Evolutionary conservation across 495 filamentous ascomycete species (phyloP).

Genomic region (Penicillium paradoxum): DNA sequence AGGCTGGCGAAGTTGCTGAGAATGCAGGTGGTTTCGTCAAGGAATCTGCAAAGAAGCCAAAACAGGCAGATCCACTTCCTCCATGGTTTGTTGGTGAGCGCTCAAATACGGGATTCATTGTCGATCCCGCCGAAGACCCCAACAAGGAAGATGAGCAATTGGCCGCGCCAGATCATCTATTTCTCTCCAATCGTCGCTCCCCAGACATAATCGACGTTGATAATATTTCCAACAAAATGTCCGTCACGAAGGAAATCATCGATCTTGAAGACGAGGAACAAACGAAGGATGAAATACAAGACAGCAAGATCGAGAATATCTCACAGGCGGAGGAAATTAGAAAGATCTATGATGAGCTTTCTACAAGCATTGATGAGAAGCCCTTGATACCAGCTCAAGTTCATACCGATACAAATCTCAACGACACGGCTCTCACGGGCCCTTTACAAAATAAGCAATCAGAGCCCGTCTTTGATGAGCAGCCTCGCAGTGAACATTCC

Average conservation of each 20-base stretch:
- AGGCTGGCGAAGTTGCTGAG: constrained; percentile 38
- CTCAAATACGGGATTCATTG: constrained; percentile 30
- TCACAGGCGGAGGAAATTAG: not conserved
- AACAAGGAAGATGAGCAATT: constrained; percentile 20
- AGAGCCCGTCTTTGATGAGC: not conserved
- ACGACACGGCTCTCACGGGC: not conserved
- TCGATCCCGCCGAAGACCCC: constrained; percentile 26
- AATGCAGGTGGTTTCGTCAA: constrained; percentile 67
- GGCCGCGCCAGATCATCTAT: constrained; percentile 30
- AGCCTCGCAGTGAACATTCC: constrained; percentile 22
- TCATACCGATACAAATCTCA: not conserved
- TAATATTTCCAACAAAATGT: constrained; percentile 27
- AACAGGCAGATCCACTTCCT: constrained; percentile 61
- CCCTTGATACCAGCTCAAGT: not conserved
- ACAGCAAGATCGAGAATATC: not conserved
- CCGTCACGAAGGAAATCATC: constrained; percentile 36
- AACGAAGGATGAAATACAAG: constrained; percentile 2
- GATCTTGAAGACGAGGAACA: constrained; percentile 36
- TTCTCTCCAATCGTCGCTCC: constrained; percentile 38
- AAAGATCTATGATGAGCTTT: not conserved
- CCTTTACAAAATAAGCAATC: not conserved
- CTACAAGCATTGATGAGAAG: constrained; percentile 1
- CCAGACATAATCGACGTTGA: constrained; percentile 47
- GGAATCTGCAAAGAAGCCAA: constrained; percentile 39
- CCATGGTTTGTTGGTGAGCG: constrained; percentile 69